phyloP scores from a whole-genome alignment of 1,284 basidiomycete genomes.

The Tilletia indica region DNA sequence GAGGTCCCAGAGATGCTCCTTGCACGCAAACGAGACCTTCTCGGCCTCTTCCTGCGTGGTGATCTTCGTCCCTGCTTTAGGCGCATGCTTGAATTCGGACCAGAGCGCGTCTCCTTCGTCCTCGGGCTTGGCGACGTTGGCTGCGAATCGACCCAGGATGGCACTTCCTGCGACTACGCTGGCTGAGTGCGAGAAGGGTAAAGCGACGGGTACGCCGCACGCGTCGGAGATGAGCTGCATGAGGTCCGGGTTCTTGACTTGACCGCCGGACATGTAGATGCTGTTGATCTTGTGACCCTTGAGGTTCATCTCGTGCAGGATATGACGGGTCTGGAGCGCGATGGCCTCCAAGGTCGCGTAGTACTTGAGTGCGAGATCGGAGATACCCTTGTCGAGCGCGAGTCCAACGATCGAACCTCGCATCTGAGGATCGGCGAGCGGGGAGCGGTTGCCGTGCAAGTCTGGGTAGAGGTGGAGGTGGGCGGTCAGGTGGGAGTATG shows the following conservation, averaged over 20 bases:
- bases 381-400: slow-evolving; percentile 72
- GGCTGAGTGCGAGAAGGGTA: slow-evolving; percentile 72
- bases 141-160: slow-evolving; percentile 86
- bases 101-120: slow-evolving; percentile 9
- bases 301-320: slow-evolving; percentile 84
- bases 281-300: slow-evolving; percentile 79
- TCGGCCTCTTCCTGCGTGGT: slow-evolving; percentile 59
- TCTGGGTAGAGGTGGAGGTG: slow-evolving; percentile 93
- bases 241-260: slow-evolving; percentile 48
- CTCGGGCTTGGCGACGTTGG: slow-evolving; percentile 60
- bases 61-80: slow-evolving; percentile 43
- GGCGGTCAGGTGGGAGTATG: slow-evolving; percentile 72
- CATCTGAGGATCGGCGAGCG: slow-evolving; percentile 90
- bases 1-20: slow-evolving; percentile 78
- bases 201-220: slow-evolving; percentile 77
- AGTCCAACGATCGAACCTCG: slow-evolving; percentile 85
- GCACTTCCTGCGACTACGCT: slow-evolving; percentile 90
- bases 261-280: slow-evolving; percentile 77
- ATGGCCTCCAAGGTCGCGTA: slow-evolving; percentile 89
- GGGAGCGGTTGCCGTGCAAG: slow-evolving; percentile 81
- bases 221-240: slow-evolving; percentile 74
- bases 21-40: slow-evolving; percentile 63
- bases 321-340: slow-evolving; percentile 90
- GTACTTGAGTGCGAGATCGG: slow-evolving; percentile 85
- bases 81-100: slow-evolving; percentile 32